Evolutionary conservation across 371 early-diverging fungal genomes (phyloP), one percentile per base, ranked within the genome.

Genomic region (Mucor irregularis): DNA sequence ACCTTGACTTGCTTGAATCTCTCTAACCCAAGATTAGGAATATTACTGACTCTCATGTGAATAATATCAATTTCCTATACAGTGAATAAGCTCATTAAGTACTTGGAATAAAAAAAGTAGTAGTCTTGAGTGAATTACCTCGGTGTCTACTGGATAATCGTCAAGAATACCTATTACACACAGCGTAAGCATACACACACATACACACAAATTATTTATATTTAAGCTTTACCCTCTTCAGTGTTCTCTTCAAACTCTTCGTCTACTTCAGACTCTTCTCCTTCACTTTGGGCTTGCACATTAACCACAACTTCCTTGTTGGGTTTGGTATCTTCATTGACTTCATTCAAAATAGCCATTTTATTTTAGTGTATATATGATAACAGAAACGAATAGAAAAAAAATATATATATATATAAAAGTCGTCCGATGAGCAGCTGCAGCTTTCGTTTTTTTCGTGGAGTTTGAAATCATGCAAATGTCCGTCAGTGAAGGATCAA

Each of bases 11-110:
- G 67, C 59, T 80, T 77, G 71, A 95, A 92, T 37, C 93, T 76
- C 25, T 69, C 82, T 2, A 95, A 70, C 0, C 71, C 73, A 5
- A 95, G 74, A 5, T 63, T 73, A 0, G 78, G 72, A 8, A 94
- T 61, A 30, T 81, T 64, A 9, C 66, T 73, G 44, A 95, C 73
- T 37, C 93, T 83, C 42, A 85, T 79, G 73, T 95, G 95, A 35
- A 86, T 84, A 38, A 92, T 71, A 58, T 95, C 94, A 7, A 95
- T 78, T 53, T 88, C 90, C 89, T 90, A 63, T 14, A 29, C 19
- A 57, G 30, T 21, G 11, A 11, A 11, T 26, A n/a, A 31, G 19
- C 5, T 11, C 29, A 25, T 53, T 30, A n/a, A 33, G 35, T 3
- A 17, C 2, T n/a, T 24, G 37, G 45, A 22, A 28, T 5, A 21